Evolutionary conservation across 305 asterid genomes (phyloP).

Genomic region (Striga hermonthica): DNA sequence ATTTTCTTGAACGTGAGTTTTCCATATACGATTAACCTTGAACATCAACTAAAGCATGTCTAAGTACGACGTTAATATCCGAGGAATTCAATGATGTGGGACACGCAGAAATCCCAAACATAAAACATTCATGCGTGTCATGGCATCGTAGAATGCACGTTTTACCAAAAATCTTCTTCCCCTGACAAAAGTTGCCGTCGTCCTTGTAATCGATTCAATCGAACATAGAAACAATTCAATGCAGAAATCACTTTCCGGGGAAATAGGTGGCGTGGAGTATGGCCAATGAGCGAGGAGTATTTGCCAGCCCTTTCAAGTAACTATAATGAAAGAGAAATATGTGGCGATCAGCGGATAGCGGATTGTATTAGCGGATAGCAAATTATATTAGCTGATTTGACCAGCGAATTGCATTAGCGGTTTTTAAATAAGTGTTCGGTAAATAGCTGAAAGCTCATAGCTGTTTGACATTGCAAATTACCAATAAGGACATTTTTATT

Average conservation of each 20-base stretch:
- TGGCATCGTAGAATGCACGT: neutral
- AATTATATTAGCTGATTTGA: too few species aligned
- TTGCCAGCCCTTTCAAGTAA: slow-evolving; percentile 31
- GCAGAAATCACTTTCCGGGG: neutral
- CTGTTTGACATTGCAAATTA: too few species aligned
- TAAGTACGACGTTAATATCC: too few species aligned
- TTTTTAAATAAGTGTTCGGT: too few species aligned
- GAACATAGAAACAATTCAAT: neutral
- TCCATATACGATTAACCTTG: too few species aligned
- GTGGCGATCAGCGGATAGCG: too few species aligned
- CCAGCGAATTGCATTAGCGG: too few species aligned
- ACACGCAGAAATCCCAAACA: neutral
- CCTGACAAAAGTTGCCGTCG: neutral
- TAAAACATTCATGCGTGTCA: neutral
- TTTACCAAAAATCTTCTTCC: neutral
- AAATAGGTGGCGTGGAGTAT: neutral
- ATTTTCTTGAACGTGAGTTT: too few species aligned
- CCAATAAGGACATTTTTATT: too few species aligned
- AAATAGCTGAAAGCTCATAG: too few species aligned
- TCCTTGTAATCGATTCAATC: neutral
- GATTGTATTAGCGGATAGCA: too few species aligned
- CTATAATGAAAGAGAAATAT: neutral
- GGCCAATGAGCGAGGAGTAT: slow-evolving; percentile 23
- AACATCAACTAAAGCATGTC: too few species aligned
- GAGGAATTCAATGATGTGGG: neutral